Evolutionary conservation across 2,329 filamentous ascomycete genomes (phyloP), one percentile per base, ranked within the genome.

Genomic region (Paraphoma sp.): DNA sequence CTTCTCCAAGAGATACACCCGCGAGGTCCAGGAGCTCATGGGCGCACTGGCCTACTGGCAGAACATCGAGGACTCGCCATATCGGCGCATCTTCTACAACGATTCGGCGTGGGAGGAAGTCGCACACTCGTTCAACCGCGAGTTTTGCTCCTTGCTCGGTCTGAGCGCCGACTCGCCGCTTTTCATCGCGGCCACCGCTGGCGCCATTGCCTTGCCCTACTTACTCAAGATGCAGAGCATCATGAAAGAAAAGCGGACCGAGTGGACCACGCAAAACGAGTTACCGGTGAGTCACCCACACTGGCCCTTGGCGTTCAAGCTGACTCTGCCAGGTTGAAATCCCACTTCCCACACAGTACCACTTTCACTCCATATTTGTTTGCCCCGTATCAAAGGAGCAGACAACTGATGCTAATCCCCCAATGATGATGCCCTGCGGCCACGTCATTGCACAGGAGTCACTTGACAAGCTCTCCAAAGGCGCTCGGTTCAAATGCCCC

Each of bases 321-420:
- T 36, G 54, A 38, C 45, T 45, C 28, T 56, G 53, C 54, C 52
- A 85, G 83, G 85, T 89, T 43, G 87, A 89, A 75, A 88, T 88
- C 14, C 85, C 87, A 0, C 78, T 89, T 4, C 87, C 87, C 2
- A 84, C 83, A 2, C 81, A 82, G 6, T 89, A 88, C 71, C 82
- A 85, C 50, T 99, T 96, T 81, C 95, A 99, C 76, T 91, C 91
- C 53, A 97, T 99, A 72, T 99, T 99, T 73, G 95, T 99, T 42
- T 99, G 95, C 72, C 95, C 95, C 0, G 95, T 99, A 5, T 93
- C 90, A 69, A 98, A 98, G 76, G 95, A 97, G 73, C 95, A 99
- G 77, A 93, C 91, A 0, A 99, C 94, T 0, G 93, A 96, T 70
- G 80, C 84, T 23, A 99, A 99, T 75, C 95, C 95, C 10, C 93